Percentiles rank a stretch among this genome's conserved stretches.
Conservation (phyloP, 2,329 filamentous ascomycete genomes). For the Calonectria honghensis region DNA sequence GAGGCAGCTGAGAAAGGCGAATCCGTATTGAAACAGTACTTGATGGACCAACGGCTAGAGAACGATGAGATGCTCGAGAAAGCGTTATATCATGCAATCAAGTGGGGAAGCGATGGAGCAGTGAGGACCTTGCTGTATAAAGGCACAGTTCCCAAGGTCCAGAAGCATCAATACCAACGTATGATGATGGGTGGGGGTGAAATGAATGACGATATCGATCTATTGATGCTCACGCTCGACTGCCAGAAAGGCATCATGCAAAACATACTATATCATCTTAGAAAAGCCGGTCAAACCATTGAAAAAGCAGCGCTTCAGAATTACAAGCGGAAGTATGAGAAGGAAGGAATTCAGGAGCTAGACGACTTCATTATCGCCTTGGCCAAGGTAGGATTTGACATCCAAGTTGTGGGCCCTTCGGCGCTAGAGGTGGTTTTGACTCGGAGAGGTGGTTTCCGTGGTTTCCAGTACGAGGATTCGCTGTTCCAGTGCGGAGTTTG, state of each 20-base stretch:
- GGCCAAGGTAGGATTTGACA: background rate
- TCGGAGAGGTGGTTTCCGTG: background rate
- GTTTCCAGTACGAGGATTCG: background rate
- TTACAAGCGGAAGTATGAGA: background rate
- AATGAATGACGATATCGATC: background rate
- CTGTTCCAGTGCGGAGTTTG: background rate
- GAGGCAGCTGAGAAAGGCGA: background rate
- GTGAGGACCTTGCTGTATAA: background rate
- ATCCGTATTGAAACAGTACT: background rate
- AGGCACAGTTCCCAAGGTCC: background rate
- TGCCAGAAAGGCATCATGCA: background rate
- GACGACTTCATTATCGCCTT: background rate
- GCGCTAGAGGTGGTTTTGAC: background rate
- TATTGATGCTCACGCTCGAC: background rate
- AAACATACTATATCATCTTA: background rate
- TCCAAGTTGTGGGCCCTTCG: background rate
- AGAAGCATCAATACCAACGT: background rate
- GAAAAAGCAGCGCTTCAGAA: background rate
- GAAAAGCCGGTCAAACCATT: background rate
- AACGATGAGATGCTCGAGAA: background rate
- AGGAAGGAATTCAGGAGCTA: background rate
- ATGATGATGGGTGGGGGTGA: background rate
- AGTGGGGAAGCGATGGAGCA: background rate
- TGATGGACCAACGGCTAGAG: background rate
- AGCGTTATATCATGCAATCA: background rate